Evolutionary conservation across 1,284 basidiomycete genomes (phyloP), one percentile per base, ranked within the genome.

Genomic region (Trametes pubescens): DNA sequence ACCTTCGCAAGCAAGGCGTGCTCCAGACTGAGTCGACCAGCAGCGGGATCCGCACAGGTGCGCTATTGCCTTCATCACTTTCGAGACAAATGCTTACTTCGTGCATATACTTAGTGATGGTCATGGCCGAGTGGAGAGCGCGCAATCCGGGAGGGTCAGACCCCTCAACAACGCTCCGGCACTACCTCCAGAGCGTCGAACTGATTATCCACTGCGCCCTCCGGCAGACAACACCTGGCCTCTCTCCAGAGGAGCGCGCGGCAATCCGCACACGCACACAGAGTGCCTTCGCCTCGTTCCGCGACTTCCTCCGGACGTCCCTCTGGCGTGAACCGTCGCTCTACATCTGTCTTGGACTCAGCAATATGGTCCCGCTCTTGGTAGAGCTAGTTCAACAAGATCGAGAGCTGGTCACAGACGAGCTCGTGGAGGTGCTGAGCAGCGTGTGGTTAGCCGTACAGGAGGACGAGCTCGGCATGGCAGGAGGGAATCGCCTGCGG

Each of bases 301-400:
- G 64, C 37, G 59, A 53, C 32, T 61, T 65, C 47, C 59, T 65
- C 8, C 51, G 59, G 18, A 65, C 64, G 7, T 57, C 64, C 4
- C 51, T 65, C 37, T 65, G 64, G 64, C 60, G 59, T 11, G 64
- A 65, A 47, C 59, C 64, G 6, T 65, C 64, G 46, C 64, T 65
- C 5, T 61, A 65, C 38, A 65, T 65, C 29, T 65, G 64, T 34
- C 51, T 65, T 7, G 64, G 64, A n/a, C 56, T 65, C 9, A 65
- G 59, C 56, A 61, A 65, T 47, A 65, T 65, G 56, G 64, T 59
- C 7, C 64, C 64, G 16, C 55, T 65, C 22, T 56, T 65, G 26
- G 55, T 65, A 37, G 64, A 65, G 44, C 64, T 65, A 4, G 64
- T 57, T 29, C 51, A 55, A 32, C 22, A 35, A 0, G 64, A 61